phyloP scores from a whole-genome alignment of 768 basidiomycete genomes.

The Butyriboletus loyo region DNA sequence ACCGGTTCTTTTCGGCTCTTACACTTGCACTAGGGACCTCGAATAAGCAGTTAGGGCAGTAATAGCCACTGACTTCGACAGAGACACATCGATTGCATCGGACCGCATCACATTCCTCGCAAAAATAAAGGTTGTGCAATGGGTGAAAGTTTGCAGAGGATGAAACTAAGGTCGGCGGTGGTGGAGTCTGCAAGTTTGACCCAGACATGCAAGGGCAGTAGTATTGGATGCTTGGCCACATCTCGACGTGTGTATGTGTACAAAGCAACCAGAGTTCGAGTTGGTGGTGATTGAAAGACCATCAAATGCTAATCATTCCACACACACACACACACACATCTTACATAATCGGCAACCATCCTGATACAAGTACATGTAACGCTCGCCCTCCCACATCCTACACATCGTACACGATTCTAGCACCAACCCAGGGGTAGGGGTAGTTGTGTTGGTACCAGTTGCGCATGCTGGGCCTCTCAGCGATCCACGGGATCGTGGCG shows the following conservation, averaged over 20 bases:
- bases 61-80: constrained; percentile 94
- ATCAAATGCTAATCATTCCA: no score
- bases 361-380: constrained; percentile 3
- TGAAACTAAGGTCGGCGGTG: constrained; percentile 72
- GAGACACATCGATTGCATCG: constrained; percentile 91
- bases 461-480: constrained; percentile 69
- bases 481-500: constrained; percentile 78
- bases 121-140: constrained; percentile 87
- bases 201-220: constrained; percentile 72
- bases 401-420: constrained; percentile 57
- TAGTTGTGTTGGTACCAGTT: constrained; percentile 96
- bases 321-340: background rate
- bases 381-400: background rate
- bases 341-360: constrained; percentile 10
- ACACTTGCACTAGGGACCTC: constrained; percentile 98
- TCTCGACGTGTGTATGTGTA: constrained; percentile 8
- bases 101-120: constrained; percentile 97
- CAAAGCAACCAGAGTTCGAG: background rate
- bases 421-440: constrained; percentile 85
- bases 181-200: constrained; percentile 45
- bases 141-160: constrained; percentile 81
- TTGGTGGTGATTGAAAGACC: no score
- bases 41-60: constrained; percentile 97
- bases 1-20: constrained; percentile 97
- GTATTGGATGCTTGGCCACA: constrained; percentile 52